A percentile compares a stretch with the other conserved stretches of the same genome.
Evolutionary conservation across 768 basidiomycete genomes (phyloP).

Genomic region (Chalciporus pseudorubinellus): DNA sequence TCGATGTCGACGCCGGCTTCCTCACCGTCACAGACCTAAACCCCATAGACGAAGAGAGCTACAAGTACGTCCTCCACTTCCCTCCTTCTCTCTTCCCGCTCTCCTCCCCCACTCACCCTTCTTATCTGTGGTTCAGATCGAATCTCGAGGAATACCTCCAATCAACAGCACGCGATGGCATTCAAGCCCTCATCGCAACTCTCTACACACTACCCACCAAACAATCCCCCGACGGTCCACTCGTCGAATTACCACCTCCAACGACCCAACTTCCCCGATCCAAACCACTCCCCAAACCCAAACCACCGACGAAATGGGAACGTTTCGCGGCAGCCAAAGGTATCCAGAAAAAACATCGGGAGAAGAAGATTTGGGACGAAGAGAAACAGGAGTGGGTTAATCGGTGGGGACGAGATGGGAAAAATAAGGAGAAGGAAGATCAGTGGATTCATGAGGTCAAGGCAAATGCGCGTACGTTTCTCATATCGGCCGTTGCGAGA

Average conservation of each 20-base stretch:
- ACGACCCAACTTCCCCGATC: slow-evolving; percentile 79
- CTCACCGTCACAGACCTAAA: slow-evolving; percentile 87
- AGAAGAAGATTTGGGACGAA: slow-evolving; percentile 90
- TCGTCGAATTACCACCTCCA: slow-evolving; percentile 78
- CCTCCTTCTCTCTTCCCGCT: too few relatives aligned
- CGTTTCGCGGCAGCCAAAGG: slow-evolving; percentile 92
- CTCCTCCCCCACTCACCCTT: not conserved
- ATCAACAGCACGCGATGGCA: slow-evolving; percentile 74
- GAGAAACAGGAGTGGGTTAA: slow-evolving; percentile 91
- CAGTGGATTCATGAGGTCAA: slow-evolving; percentile 95
- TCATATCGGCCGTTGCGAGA: not conserved
- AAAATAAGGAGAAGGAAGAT: slow-evolving; percentile 82
- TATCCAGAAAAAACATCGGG: slow-evolving; percentile 74
- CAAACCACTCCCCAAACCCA: slow-evolving; percentile 91
- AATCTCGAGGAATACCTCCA: slow-evolving; percentile 81
- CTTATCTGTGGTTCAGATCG: slow-evolving; percentile 44
- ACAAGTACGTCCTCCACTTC: slow-evolving; percentile 54
- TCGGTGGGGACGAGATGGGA: slow-evolving; percentile 86
- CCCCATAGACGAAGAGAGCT: slow-evolving; percentile 79
- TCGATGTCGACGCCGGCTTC: slow-evolving; percentile 79
- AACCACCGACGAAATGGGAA: slow-evolving; percentile 96
- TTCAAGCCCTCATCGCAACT: slow-evolving; percentile 73
- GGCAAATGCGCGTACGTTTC: slow-evolving; percentile 69
- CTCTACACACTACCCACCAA: slow-evolving; percentile 82
- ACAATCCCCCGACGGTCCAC: slow-evolving; percentile 74